Base-by-base conservation (phyloP, 768 basidiomycete species). In the Leccinum olivaceopallidum region DNA sequence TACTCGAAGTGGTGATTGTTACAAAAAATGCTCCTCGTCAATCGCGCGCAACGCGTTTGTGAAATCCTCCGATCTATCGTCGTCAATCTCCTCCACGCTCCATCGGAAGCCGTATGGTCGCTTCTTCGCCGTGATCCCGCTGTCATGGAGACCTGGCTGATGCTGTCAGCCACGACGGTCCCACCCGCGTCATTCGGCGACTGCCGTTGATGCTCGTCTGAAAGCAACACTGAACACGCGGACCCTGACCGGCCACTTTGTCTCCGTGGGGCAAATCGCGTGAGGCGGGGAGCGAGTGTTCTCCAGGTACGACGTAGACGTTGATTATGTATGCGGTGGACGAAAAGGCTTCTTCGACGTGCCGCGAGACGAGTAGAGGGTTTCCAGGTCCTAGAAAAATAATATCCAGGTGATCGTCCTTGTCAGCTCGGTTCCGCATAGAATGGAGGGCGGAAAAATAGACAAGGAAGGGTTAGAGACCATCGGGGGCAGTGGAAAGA, bases 311-410 rank as follows among this genome's bases (percentile, higher is more conserved):
- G 42, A 89, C 56, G 67, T 91, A 89, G 4, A 85, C 83, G 58
- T 83, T 85, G 24, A 79, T 79, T 0, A 70, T 67, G 63, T 90
- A 89, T 3, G 84, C 70, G 1, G 80, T 90, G 9, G 76, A 71
- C 22, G 78, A 73, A 65, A 82, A 86, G 3, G 77, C 76, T 65
- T 92, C 88, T 52, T 77, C 68, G 6, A 97, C 76, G 68, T 89
- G 92, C 1, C 80, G 77, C 16, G 81, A 71, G 20, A 90, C 69
- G 16, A 91, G 71, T 3, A 98, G 77, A 98, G 79, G 22, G 80
- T 76, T 71, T 95, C 94, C 39, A 85, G 78, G 55, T 93, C 88
- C 92, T 96, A 28, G 28, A 54, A 49, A 49, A 55, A 44, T 18
- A 56, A 37, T 16, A 37, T 47, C 30, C 34, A 36, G 26, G 18